Base-by-base conservation (phyloP, 1,284 basidiomycete genomes). In the Cutaneotrichosporon dermatis region DNA sequence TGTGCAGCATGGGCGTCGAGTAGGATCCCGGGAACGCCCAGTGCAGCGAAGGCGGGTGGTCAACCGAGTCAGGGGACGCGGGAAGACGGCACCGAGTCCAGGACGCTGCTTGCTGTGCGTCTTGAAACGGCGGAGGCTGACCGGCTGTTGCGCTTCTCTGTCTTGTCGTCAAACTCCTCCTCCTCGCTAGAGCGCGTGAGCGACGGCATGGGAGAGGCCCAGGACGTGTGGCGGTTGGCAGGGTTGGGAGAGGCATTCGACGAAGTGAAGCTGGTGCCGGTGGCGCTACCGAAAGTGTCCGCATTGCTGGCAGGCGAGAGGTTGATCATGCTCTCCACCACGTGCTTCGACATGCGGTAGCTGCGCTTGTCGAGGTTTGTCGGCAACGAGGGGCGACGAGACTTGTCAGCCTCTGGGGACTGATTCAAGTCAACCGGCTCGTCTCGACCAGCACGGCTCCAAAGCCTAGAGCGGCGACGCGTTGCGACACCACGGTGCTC, bases 11-110 rank as follows among this genome's bases (percentile, higher is more conserved):
- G 3, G 60, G 60, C 43, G 61, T 65, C 54, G 64, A 65, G 58
- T 60, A 60, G 25, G 64, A 65, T n/a, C 52, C 57, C 1, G 64
- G 61, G 57, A 62, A 59, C 10, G 64, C 60, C 64, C 64, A 65
- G 57, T 65, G 64, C 15, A 62, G 64, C 51, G 60, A 54, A 2
- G 64, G 59, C 8, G 64, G 57, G 7, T 62, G 56, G 36, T 65
- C 53, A 37, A 65, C 57, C 33, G 57, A 44, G 35, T 61, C 59
- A 10, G 64, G 64, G 64, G 64, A 8, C 61, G 61, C 10, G 64
- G 64, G 57, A 65, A 65, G 4, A 65, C 64, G 12, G 60, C 46
- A 10, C 64, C 64, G 4, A 65, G 58, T 2, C 51, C 54, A 0
- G 64, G 62, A 4, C 62, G 62, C 45, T 51, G 56, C 62, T 64